Evolutionary conservation across 345 rosid genomes (phyloP), one percentile per base, ranked within the genome.

Genomic region (Eucalyptus microcorys): DNA sequence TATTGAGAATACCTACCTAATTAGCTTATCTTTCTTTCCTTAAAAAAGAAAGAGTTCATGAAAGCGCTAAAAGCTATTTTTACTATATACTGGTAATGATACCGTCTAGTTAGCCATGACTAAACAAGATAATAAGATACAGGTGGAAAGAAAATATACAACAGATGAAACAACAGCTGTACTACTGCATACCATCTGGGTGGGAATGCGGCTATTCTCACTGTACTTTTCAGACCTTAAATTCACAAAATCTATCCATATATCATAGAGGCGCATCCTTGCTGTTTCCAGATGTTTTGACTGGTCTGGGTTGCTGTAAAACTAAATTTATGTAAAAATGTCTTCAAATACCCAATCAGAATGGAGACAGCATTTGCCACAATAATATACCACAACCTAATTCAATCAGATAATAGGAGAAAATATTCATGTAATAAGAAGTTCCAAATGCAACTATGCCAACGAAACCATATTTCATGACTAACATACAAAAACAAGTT

Each of bases 281-380:
- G 98, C 99, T 14, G 99, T 97, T 91, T 97, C 99, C 86, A 97
- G 94, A 93, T 96, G 99, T 92, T 97, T 97, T 52, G 99, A 98
- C 90, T 98, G 98, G 48, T 97, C 98, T 88, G 99, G 99, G 88
- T 98, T 98, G 90, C 99, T 97, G 94, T 90, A 95, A 92, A 89
- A 89, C 85, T 26, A 79, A 64, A 64, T 37, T 42, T 43, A 84
- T 43, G 91, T 86, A n/a, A 71, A 47, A 42, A 89, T 79, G 42
- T 6, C 88, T 87, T 86, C 71, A 55, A 71, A 90, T 50, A 49
- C 45, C 27, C 68, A 91, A 47, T 86, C 87, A 50, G n/a, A 30
- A n/a, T 42, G 83, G 45, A 76, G 83, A 37, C 45, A 76, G 52
- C 90, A 89, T 37, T 57, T 15, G 48, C 50, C 76, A 30, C 81